phyloP scores from a whole-genome alignment of 2,329 filamentous ascomycete species.

The Claviceps sp. region DNA sequence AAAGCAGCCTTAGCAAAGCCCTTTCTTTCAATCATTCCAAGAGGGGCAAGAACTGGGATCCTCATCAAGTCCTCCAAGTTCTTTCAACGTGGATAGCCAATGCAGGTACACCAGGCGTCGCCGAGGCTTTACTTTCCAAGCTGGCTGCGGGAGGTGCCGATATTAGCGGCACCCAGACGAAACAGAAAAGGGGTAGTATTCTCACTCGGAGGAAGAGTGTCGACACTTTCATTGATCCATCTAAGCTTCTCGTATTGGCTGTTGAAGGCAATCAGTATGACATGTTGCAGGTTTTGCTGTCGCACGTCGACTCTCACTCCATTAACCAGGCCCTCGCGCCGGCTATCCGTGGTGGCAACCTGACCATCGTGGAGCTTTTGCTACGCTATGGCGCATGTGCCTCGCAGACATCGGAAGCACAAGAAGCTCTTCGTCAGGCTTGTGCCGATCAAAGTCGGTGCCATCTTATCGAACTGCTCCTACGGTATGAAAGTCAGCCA shows the following conservation, averaged over 20 bases:
- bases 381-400: slow-evolving; percentile 37
- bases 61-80: slow-evolving; percentile 38
- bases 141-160: slow-evolving; percentile 36
- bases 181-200: slow-evolving; percentile 30
- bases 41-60: slow-evolving; percentile 38
- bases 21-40: slow-evolving; percentile 26
- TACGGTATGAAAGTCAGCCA: slow-evolving; percentile 36
- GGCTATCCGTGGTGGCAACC: slow-evolving; percentile 32
- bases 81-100: slow-evolving; percentile 36
- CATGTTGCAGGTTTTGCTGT: slow-evolving; percentile 39
- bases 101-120: slow-evolving; percentile 37
- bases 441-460: slow-evolving; percentile 32
- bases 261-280: slow-evolving; percentile 36
- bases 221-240: slow-evolving; percentile 33
- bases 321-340: slow-evolving; percentile 36
- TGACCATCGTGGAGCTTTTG: slow-evolving; percentile 31
- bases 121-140: slow-evolving; percentile 40
- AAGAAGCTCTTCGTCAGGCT: slow-evolving; percentile 39
- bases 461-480: slow-evolving; percentile 32
- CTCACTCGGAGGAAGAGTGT: slow-evolving; percentile 36
- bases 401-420: slow-evolving; percentile 33
- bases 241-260: slow-evolving; percentile 36
- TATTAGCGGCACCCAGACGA: slow-evolving; percentile 30
- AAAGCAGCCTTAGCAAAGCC: slow-evolving; percentile 25
- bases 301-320: slow-evolving; percentile 36